Evolutionary conservation across 441 rosid genomes (phyloP), one percentile per base, ranked within the genome.

Genomic region (Populus trichocarpa): DNA sequence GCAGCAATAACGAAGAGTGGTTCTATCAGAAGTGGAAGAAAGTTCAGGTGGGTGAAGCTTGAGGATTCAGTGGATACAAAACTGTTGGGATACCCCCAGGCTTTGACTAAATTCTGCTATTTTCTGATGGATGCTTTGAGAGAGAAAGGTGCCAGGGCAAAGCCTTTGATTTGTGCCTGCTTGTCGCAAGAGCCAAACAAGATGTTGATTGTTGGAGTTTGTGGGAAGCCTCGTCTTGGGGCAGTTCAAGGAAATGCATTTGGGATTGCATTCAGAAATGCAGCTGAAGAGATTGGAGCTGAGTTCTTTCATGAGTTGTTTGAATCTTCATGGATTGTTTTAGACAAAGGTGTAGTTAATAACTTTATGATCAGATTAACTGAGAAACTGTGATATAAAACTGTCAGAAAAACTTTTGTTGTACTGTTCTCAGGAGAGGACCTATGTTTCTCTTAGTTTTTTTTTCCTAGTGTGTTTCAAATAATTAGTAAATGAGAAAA

Each of bases 111-210:
- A 72, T 94, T 94, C 85, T 96, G 98, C 81, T 94, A 92, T 85
- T 96, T 96, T 80, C 75, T 96, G 67, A 96, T 94, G 98, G 99
- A 96, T 88, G 99, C 98, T 32, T 80, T 96, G 87, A 92, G 84
- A 82, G 99, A 96, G 86, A 94, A 90, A 77, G 98, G 99, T 77
- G 98, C 97, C 8, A 87, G 92, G 75, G 83, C 93, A 92, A 94
- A 96, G 81, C 98, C 98, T 10, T 83, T 96, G 86, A 85, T 94
- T 65, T 91, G 99, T 77, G 98, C 98, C 23, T 93, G 98, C 74
- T 75, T 84, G 42, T 85, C 86, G 1, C 97, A 90, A 73, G 88
- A 92, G 35, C 86, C 90, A 2, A 85, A 77, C 53, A 94, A 94
- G 88, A 87, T 94, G 85, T 83, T 96, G 79, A 90, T 94, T 2